A percentile compares a stretch with the other conserved stretches of the same genome.
Conservation (phyloP, 2,329 filamentous ascomycete species). For the Harringtonia aguacate region DNA sequence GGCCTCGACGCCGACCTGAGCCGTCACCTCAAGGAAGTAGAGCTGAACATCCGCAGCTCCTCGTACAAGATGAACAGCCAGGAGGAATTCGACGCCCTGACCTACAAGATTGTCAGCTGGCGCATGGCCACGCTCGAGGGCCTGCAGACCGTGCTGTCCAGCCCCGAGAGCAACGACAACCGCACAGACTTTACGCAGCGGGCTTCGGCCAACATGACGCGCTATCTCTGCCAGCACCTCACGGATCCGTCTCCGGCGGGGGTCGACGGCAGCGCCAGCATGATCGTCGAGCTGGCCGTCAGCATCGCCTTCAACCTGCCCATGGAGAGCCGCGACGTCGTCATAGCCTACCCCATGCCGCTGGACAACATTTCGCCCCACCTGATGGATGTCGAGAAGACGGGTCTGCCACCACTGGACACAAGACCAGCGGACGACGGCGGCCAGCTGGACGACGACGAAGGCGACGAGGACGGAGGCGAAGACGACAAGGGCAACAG, state of each 20-base stretch:
- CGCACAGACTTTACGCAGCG: conserved; percentile 58
- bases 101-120: conserved; percentile 84
- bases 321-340: conserved; percentile 82
- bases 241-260: conserved; percentile 67
- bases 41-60: conserved; percentile 74
- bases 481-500: conserved; percentile 22
- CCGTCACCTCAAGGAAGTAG: conserved; percentile 70
- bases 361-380: conserved; percentile 58
- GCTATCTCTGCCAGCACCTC: conserved; percentile 62
- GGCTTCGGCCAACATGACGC: conserved; percentile 57
- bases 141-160: conserved; percentile 59
- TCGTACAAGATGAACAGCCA: conserved; percentile 63
- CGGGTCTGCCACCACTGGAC: conserved; percentile 50
- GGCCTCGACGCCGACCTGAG: conserved; percentile 69
- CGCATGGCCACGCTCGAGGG: conserved; percentile 88
- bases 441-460: conserved; percentile 21
- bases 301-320: conserved; percentile 79
- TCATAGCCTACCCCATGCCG: conserved; percentile 75
- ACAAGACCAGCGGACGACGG: conserved; percentile 24
- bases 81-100: conserved; percentile 82
- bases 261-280: conserved; percentile 77
- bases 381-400: conserved; percentile 82
- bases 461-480: conserved; percentile 24
- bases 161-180: conserved; percentile 54
- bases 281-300: conserved; percentile 87